Evolutionary conservation across 164 flowering plant genomes (phyloP), one percentile per base, ranked within the genome.

Genomic region (Nymphaea thermarum): DNA sequence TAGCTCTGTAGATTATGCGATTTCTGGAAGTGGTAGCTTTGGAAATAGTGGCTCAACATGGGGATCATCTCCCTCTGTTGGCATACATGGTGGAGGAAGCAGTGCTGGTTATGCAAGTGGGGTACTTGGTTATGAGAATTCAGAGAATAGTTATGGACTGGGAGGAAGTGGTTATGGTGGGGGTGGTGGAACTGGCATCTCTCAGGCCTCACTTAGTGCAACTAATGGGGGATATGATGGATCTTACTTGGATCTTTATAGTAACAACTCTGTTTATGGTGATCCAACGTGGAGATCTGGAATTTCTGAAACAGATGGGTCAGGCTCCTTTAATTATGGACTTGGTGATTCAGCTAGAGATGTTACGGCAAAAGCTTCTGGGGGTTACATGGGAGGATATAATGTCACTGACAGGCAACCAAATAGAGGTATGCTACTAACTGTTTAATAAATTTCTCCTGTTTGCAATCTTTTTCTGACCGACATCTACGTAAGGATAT

Each of bases 231-330:
- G 82, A 67, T 80, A 78, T 71, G 86, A 83, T 72, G 84, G 78
- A 41, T 47, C 70, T 10, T 77, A 79, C 74, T 76, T 71, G 17
- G 86, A 87, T n/a, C 68, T 79, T 11, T 84, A 80, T 68, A 78
- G 79, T 59, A 74, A 75, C 62, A 70, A 80, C 43, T 85, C 89
- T n/a, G 65, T 77, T 44, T 81, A 82, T 78, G 89, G 86, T 10
- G 86, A 90, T 70, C 68, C 83, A 7, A 79, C 89, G 64, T 88
- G 97, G 97, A 76, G 76, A 43, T 77, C 92, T n/a, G 71, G 83
- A 36, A 65, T 84, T 72, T 71, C 82, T 43, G 95, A 86, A 76
- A 74, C 79, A n/a, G 87, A 84, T 11, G 75, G 73, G 17, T 77
- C 89, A 66, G 75, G 82, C 43, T 76, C 89, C 63, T 84, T 88